These are phyloP conservation scores for Pseudogymnoascus sp. DNA, from an alignment of 2,329 filamentous ascomycete species.

Conservation along the genomic window DNA sequence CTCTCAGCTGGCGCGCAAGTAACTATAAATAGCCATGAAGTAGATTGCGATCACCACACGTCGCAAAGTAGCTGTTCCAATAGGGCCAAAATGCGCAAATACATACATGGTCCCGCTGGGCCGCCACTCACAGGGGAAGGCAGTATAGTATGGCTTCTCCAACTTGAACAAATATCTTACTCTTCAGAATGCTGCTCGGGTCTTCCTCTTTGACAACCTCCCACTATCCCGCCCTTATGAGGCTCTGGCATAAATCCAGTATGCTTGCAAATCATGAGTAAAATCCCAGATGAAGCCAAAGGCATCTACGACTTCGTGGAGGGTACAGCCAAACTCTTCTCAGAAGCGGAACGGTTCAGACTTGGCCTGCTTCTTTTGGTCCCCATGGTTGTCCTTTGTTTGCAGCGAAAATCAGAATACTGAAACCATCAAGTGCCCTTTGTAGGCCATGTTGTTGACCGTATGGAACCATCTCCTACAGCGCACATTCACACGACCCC, in stretches of 20 bases:
- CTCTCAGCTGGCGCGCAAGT: neutral
- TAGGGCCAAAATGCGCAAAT: neutral
- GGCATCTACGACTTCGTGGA: slow-evolving; percentile 11
- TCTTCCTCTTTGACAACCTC: slow-evolving; percentile 15
- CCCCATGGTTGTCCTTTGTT: slow-evolving; percentile 13
- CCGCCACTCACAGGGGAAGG: neutral
- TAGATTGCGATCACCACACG: neutral
- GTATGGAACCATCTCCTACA: slow-evolving; percentile 16
- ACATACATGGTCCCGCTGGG: neutral
- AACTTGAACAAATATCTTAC: neutral
- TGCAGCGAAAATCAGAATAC: slow-evolving; percentile 12
- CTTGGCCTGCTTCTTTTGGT: slow-evolving; percentile 12
- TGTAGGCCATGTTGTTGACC: slow-evolving; percentile 14
- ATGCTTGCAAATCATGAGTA: too few species aligned
- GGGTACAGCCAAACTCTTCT: slow-evolving; percentile 10
- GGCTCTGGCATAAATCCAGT: slow-evolving; percentile 22
- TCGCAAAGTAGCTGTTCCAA: neutral
- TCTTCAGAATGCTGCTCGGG: slow-evolving; percentile 12
- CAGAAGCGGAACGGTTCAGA: neutral
- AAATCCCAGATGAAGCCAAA: slow-evolving; percentile 14
- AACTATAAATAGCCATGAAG: neutral
- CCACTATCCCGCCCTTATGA: slow-evolving; percentile 14
- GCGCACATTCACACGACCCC: slow-evolving; percentile 14
- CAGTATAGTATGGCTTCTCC: neutral
- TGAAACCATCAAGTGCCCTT: slow-evolving; percentile 5